A percentile compares a stretch with the other conserved stretches of the same genome.
Evolutionary conservation across 1,284 basidiomycete genomes (phyloP).

Genomic region (Ganoderma leucocontextum): DNA sequence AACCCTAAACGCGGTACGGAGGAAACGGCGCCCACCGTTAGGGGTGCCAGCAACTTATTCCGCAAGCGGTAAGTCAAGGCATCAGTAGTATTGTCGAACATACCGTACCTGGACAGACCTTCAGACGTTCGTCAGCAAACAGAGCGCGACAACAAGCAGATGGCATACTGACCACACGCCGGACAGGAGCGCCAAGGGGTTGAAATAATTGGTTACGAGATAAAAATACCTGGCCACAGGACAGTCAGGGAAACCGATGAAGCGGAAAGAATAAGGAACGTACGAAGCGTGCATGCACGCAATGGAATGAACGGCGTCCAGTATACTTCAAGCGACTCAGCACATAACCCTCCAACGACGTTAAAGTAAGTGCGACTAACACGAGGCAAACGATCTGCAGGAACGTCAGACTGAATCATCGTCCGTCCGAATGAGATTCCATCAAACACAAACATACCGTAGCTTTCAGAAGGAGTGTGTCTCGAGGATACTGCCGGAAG

Average conservation of each 20-base stretch:
- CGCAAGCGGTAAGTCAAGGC: background rate
- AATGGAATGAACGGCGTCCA: slow-evolving; percentile 13
- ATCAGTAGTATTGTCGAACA: background rate
- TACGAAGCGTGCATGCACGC: slow-evolving; percentile 13
- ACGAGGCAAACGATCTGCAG: background rate
- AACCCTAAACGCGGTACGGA: background rate
- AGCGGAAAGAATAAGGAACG: accelerated
- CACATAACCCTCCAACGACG: background rate
- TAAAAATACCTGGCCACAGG: slow-evolving; percentile 23
- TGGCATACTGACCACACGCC: slow-evolving; percentile 26
- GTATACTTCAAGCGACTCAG: background rate
- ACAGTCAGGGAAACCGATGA: background rate
- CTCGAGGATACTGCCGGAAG: slow-evolving; percentile 20
- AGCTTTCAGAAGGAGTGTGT: slow-evolving; percentile 12
- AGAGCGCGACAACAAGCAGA: background rate
- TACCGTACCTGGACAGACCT: background rate
- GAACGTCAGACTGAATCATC: background rate
- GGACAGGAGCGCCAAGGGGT: slow-evolving; percentile 11
- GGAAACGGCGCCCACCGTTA: background rate
- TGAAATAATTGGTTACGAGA: slow-evolving; percentile 25
- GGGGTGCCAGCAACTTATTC: background rate
- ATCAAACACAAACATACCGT: slow-evolving; percentile 10
- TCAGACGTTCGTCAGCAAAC: background rate
- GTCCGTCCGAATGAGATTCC: background rate
- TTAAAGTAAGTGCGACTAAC: background rate